Evolutionary conservation across 345 rosid species (phyloP).

Genomic region (Isatis tinctoria): DNA sequence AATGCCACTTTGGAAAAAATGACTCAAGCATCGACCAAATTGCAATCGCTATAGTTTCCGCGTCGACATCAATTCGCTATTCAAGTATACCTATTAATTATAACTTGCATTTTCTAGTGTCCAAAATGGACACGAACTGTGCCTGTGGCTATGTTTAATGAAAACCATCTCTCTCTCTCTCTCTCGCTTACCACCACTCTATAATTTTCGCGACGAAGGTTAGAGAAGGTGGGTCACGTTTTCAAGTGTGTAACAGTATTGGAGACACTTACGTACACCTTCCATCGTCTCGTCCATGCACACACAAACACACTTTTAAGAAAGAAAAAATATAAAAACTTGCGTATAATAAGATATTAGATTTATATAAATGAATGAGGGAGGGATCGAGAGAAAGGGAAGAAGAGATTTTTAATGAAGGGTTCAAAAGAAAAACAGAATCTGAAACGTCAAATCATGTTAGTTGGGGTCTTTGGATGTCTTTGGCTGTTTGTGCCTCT

Average conservation of each 20-base stretch:
- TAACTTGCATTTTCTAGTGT: not conserved
- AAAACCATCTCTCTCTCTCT: not conserved
- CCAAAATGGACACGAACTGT: constrained; percentile 1
- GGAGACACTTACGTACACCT: constrained; percentile 33
- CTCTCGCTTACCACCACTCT: not conserved
- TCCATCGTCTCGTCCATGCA: constrained; percentile 30
- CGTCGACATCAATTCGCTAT: constrained; percentile 18
- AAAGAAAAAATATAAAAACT: not conserved
- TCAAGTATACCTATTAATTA: not conserved
- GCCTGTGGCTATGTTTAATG: constrained; percentile 16
- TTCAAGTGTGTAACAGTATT: constrained; percentile 13
- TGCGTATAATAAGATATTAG: not conserved
- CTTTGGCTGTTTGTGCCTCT: constrained; percentile 33
- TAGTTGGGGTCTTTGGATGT: constrained; percentile 62
- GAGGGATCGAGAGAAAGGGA: not conserved
- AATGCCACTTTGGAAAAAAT: constrained; percentile 21
- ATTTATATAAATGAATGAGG: not conserved
- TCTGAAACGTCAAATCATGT: constrained; percentile 95
- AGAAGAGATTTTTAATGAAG: constrained; percentile 4
- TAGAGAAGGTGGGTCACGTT: constrained; percentile 13
- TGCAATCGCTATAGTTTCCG: constrained; percentile 22
- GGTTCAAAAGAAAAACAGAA: constrained; percentile 52
- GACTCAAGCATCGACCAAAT: constrained; percentile 20
- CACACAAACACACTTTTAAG: not conserved
- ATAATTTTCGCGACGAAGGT: not conserved